Evolutionary conservation across 805 yeast species (phyloP).

Genomic region (Candida orba): DNA sequence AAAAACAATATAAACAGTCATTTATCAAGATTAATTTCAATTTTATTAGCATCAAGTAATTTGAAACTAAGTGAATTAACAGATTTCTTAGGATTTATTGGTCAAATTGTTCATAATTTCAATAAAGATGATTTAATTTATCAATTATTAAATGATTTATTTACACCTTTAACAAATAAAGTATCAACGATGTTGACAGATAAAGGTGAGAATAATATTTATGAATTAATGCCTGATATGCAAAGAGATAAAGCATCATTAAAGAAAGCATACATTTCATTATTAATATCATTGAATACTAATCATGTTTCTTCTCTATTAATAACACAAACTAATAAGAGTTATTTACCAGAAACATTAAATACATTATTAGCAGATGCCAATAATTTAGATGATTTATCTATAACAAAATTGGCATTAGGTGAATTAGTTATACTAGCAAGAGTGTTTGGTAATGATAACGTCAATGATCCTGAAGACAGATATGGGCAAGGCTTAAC

Average conservation of each 20-base stretch:
- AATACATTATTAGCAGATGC: constrained; percentile 60
- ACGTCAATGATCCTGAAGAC: constrained; percentile 55
- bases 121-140: constrained; percentile 61
- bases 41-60: constrained; percentile 51
- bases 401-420: constrained; percentile 61
- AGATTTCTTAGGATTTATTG: constrained; percentile 79
- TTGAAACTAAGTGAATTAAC: constrained; percentile 58
- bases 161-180: constrained; percentile 68
- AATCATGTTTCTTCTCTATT: constrained; percentile 78
- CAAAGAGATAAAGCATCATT: constrained; percentile 56
- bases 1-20: constrained; percentile 41
- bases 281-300: constrained; percentile 61
- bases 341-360: constrained; percentile 51
- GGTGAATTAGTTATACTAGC: constrained; percentile 60
- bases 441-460: constrained; percentile 60
- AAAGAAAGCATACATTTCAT: constrained; percentile 62
- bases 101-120: constrained; percentile 80
- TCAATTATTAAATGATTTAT: constrained; percentile 61
- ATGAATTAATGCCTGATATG: constrained; percentile 45
- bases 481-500: constrained; percentile 37
- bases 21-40: constrained; percentile 65
- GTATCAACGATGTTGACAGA: constrained; percentile 44
- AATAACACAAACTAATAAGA: constrained; percentile 59
- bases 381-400: constrained; percentile 53
- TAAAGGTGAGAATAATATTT: constrained; percentile 33